Base-by-base conservation (phyloP, 257 asterid species). In the Salvia splendens region DNA sequence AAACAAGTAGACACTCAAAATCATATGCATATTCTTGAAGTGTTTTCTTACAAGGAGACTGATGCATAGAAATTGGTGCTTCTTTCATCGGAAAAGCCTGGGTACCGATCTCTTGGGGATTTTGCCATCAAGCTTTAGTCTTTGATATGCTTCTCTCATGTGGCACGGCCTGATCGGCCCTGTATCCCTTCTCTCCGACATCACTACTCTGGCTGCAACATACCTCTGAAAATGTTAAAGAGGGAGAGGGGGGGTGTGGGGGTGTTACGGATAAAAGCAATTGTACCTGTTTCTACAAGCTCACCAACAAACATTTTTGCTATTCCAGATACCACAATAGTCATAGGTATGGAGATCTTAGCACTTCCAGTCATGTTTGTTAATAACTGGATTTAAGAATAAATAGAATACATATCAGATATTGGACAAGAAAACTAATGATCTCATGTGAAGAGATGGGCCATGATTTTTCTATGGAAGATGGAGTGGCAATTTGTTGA, bases 131-230 rank as follows among this genome's bases (percentile, higher is more conserved):
- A 84, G 85, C 72, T 90, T 93, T n/a, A 90, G 55, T 73, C 97
- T 85, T 78, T 97, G 80, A 32, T 88, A 93, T 45, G 99, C 94
- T 83, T 93, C 97, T 73, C 99, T 84, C 65, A 93, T 78, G 80
- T 88, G 99, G 81, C 97, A 88, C 24, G 99, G 99, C 82, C 99
- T 85, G 65, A 93, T 88, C 61, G 99, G 96, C 63, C 99, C 97
- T 2, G 85, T 60, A 63, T 93, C 96, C 53, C 55, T 75, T 66
- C 99, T 82, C 82, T 90, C 96, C 1, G 85, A 61, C 99, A 93
- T 93, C 61, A 93, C 95, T 17, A 82, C 65, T 77, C 89, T 80
- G 14, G 95, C 96, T 85, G 96, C 91, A 86, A 61, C n/a, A 15
- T 48, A 48, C 6, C 10, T 48, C 11, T 3, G 6, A n/a, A 48